Conservation (phyloP, 192 early-diverging fungal species). For the Backusella liffmaniae region DNA sequence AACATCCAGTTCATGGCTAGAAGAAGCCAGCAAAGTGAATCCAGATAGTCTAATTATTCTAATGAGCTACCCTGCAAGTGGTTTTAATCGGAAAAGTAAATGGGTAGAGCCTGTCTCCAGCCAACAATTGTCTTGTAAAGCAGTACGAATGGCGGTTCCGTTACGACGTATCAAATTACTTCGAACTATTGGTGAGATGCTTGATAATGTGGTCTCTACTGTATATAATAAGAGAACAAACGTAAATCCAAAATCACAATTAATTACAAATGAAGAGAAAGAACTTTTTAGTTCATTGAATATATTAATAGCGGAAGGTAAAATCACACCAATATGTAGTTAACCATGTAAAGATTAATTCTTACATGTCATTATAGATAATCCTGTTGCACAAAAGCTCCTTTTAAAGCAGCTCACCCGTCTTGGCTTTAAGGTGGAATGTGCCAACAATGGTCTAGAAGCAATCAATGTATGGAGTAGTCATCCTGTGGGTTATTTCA, state of each 20-base stretch:
- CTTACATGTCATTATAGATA: slow-evolving; percentile 30
- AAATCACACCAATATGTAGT: background rate
- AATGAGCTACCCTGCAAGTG: slow-evolving; percentile 23
- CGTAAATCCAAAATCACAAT: slow-evolving; percentile 23
- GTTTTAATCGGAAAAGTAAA: background rate
- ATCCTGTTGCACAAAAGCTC: slow-evolving; percentile 46
- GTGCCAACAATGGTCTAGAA: slow-evolving; percentile 51
- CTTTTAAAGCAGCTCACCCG: slow-evolving; percentile 44
- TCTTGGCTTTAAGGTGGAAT: slow-evolving; percentile 46
- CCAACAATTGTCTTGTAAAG: slow-evolving; percentile 8
- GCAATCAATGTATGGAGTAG: slow-evolving; percentile 38
- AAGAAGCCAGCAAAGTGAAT: background rate
- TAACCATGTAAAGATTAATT: background rate
- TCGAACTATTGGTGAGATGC: slow-evolving; percentile 40
- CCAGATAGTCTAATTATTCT: slow-evolving; percentile 17
- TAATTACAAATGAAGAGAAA: slow-evolving; percentile 40
- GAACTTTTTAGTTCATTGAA: slow-evolving; percentile 37
- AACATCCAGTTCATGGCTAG: background rate
- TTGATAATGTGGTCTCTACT: slow-evolving; percentile 30
- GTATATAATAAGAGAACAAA: slow-evolving; percentile 29
- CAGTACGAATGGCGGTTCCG: slow-evolving; percentile 38
- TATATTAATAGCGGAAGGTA: slow-evolving; percentile 50
- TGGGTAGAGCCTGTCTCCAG: background rate
- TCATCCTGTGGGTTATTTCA: slow-evolving; percentile 42
- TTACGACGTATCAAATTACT: slow-evolving; percentile 47